Evolutionary conservation across 2,329 filamentous ascomycete species (phyloP).

Genomic region (Exophiala calicioides): DNA sequence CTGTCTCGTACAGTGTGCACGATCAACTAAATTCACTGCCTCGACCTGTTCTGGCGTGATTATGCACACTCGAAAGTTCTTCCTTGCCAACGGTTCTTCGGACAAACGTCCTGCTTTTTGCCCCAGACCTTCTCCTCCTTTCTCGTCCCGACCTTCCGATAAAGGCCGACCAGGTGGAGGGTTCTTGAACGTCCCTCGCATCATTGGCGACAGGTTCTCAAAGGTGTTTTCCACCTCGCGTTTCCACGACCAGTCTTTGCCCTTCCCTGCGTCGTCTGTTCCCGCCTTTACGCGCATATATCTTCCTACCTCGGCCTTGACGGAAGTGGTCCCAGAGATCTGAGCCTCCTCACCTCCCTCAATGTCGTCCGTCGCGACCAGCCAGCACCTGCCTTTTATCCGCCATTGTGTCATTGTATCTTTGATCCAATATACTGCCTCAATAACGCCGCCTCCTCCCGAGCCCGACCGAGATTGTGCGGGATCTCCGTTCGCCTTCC

Average conservation of each 20-base stretch:
- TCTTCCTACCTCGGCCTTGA: constrained; percentile 60
- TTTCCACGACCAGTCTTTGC: constrained; percentile 70
- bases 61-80: constrained; percentile 82
- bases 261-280: constrained; percentile 33
- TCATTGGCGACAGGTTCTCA: constrained; percentile 78
- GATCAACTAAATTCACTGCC: constrained; percentile 68
- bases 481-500: constrained; percentile 48
- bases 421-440: constrained; percentile 80
- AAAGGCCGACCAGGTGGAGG: constrained; percentile 67
- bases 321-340: constrained; percentile 57
- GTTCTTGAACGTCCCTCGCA: constrained; percentile 75
- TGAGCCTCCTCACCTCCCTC: constrained; percentile 49
- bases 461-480: constrained; percentile 49
- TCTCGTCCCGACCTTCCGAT: constrained; percentile 48
- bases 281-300: constrained; percentile 54
- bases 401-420: constrained; percentile 79
- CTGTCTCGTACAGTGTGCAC: constrained; percentile 64
- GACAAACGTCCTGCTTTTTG: constrained; percentile 70
- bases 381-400: constrained; percentile 71
- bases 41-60: constrained; percentile 82
- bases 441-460: constrained; percentile 70
- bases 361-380: constrained; percentile 70
- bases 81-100: constrained; percentile 65
- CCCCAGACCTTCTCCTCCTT: constrained; percentile 51
- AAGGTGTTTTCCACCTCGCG: constrained; percentile 84